These are phyloP conservation scores for Salix brachista DNA, from an alignment of 345 rosid genomes.

Conservation along the genomic window DNA sequence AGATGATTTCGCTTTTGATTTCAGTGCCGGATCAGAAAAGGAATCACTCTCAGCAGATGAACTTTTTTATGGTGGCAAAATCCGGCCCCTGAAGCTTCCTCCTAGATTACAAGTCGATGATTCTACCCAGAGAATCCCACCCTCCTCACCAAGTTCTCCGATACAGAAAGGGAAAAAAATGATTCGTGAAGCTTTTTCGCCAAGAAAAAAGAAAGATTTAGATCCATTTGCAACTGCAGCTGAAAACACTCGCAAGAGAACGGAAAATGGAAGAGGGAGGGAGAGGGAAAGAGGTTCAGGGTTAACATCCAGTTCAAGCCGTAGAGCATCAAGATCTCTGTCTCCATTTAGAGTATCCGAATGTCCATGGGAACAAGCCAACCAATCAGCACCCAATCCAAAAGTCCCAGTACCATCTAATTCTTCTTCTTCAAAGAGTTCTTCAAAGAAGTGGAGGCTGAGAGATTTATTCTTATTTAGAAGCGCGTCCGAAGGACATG, in stretches of 20 bases:
- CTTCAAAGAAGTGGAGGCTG: constrained; percentile 76
- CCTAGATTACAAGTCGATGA: constrained; percentile 41
- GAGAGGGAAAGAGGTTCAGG: constrained; percentile 46
- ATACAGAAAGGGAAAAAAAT: constrained; percentile 44
- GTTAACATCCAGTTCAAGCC: constrained; percentile 33
- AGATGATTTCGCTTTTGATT: constrained; percentile 34
- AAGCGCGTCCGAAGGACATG: constrained; percentile 87
- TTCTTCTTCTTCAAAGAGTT: constrained; percentile 34
- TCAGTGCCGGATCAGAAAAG: constrained; percentile 13
- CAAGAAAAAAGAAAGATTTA: constrained; percentile 24
- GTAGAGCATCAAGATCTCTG: constrained; percentile 57
- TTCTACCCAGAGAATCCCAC: constrained; percentile 24
- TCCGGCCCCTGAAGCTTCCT: constrained; percentile 24
- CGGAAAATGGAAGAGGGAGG: constrained; percentile 47
- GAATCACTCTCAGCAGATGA: constrained; percentile 24
- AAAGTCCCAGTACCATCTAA: neutral
- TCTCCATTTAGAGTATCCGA: constrained; percentile 73
- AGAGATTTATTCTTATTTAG: constrained; percentile 72
- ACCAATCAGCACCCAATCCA: constrained; percentile 11
- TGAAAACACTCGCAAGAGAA: neutral
- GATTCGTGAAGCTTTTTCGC: constrained; percentile 53
- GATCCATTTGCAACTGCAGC: constrained; percentile 32
- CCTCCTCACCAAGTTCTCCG: constrained; percentile 54
- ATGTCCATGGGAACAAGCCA: constrained; percentile 72
- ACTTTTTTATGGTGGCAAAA: constrained; percentile 28